Conservation (phyloP, 257 asterid species). For the Solanum verrucosum region DNA sequence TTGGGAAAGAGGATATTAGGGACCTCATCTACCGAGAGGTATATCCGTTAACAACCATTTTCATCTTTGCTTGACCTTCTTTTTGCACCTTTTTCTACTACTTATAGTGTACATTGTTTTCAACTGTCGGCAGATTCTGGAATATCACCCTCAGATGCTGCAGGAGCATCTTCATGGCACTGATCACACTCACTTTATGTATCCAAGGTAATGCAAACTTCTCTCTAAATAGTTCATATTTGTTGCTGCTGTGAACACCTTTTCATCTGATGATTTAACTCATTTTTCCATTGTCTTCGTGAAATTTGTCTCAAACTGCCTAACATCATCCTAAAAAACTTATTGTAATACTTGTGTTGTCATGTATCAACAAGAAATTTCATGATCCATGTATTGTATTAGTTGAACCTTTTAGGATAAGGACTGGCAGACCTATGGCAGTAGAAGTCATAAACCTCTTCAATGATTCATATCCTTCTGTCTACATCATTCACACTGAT, state of each 20-base stretch:
- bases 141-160: constrained; percentile 99
- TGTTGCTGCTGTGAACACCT: neutral
- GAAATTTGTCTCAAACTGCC: neutral
- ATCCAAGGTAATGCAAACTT: constrained; percentile 75
- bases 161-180: constrained; percentile 84
- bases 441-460: neutral
- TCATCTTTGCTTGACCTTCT: constrained; percentile 6
- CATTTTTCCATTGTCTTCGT: neutral
- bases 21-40: constrained; percentile 94
- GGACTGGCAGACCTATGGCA: neutral
- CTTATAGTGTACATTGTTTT: constrained; percentile 32
- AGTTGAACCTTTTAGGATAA: neutral
- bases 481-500: neutral
- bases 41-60: constrained; percentile 8
- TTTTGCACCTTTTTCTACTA: constrained; percentile 8
- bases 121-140: constrained; percentile 77
- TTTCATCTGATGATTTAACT: neutral
- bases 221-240: neutral
- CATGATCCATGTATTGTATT: neutral
- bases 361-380: neutral
- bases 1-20: constrained; percentile 68
- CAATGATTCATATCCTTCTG: neutral
- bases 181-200: constrained; percentile 92
- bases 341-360: neutral
- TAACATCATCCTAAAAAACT: neutral